Evolutionary conservation across 208 protist genomes (phyloP).

Genomic region (Histomonas meleagridis): DNA sequence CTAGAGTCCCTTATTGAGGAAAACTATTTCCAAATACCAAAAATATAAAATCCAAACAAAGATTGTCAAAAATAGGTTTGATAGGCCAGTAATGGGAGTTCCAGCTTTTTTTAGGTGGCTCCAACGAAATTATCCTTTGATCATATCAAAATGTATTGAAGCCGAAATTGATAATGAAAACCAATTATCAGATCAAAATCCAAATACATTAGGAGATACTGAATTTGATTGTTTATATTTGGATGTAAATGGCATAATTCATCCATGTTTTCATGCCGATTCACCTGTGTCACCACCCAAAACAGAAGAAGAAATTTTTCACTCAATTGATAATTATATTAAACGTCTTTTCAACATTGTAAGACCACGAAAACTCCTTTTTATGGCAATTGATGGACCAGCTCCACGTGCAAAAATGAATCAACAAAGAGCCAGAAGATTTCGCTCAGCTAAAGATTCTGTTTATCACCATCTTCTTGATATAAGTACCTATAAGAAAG

Average conservation of each 20-base stretch:
- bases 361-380: slow-evolving; percentile 86
- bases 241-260: slow-evolving; percentile 97
- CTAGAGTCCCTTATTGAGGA: no score
- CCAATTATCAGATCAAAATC: not conserved
- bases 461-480: not conserved
- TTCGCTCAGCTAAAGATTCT: slow-evolving; percentile 54
- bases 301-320: slow-evolving; percentile 64
- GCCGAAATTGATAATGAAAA: not conserved
- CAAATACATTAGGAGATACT: slow-evolving; percentile 68
- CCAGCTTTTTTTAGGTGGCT: slow-evolving; percentile 33
- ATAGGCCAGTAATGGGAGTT: slow-evolving; percentile 38
- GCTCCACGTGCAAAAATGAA: slow-evolving; percentile 98
- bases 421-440: slow-evolving; percentile 89
- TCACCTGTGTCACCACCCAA: slow-evolving; percentile 47
- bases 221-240: slow-evolving; percentile 97
- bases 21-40: no score
- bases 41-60: no score
- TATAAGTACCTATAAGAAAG: not conserved
- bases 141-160: not conserved
- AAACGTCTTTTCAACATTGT: slow-evolving; percentile 88
- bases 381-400: slow-evolving; percentile 81
- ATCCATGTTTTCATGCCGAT: slow-evolving; percentile 93
- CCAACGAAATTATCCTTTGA: not conserved
- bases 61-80: no score
- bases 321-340: slow-evolving; percentile 81